Base-by-base conservation (phyloP, 805 yeast species). In the Deakozyma indianensis region DNA sequence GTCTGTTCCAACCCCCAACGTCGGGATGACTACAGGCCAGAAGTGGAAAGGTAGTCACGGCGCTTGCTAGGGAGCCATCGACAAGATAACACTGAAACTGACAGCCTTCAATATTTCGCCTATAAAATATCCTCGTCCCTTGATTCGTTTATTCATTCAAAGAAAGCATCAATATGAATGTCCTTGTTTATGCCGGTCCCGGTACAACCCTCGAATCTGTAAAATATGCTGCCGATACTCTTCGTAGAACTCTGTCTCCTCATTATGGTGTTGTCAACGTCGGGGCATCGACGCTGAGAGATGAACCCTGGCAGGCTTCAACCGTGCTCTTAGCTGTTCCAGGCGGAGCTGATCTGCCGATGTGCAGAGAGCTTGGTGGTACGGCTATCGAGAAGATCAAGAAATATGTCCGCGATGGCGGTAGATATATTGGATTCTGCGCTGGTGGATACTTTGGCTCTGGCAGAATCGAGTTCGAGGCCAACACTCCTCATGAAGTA, bases 301-400 rank as follows among this genome's bases (percentile, higher is more conserved):
- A 75, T 22, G 96, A 92, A 55, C 96, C 98, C 0, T 92, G 98
- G 99, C 71, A 73, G 50, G 55, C 74, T 4, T 83, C 83, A 55
- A 83, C 96, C 0, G 67, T 94, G 0, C 66, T 84, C 51, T 58
- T 92, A 40, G 95, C 87, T 1, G 61, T 92, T 23, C 99, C 98
- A 0, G 99, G 98, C 3, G 99, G 99, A 4, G 96, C 97, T 0
- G 98, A 92, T 59, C 65, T 86, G 43, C 96, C 96, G 0, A 76
- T 80, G 52, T 84, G 95, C 51, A 67, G 70, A 44, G 75, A 72
- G 3, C 71, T 94, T 50, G 78, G 81, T 55, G 90, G 94, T 1
- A 63, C 62, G 1, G 85, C 87, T 0, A 83, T 80, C 54, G 55
- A 64, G 7, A 66, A 69, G 32, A 83, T 86, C 50, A 60, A 65